A percentile compares a stretch with the other conserved stretches of the same genome.
Conservation (phyloP, 352 stramenopile species). For the Phytophthora cajani region DNA sequence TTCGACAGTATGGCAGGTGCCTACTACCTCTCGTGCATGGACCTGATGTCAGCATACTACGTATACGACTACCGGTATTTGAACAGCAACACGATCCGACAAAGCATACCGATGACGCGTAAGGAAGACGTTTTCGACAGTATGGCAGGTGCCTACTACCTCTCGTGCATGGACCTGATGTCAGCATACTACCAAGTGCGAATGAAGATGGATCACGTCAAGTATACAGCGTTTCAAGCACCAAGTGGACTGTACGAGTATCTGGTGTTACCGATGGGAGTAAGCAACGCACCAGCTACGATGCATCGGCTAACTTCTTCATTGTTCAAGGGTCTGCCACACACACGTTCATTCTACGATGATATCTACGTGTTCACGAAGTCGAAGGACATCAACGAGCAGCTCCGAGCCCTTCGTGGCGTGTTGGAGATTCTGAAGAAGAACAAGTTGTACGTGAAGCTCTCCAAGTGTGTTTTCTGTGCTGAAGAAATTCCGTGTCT, state of each 20-base stretch:
- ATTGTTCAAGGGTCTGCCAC: neutral
- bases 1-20: too few species aligned
- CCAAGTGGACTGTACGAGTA: conserved; percentile 20
- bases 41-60: too few species aligned
- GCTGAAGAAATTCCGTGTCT: too few species aligned
- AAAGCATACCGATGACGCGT: neutral
- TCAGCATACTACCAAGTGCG: conserved; percentile 31
- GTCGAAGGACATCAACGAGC: too few species aligned
- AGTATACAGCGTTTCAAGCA: conserved; percentile 22
- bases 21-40: too few species aligned
- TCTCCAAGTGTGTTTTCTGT: too few species aligned
- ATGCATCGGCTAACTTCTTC: neutral
- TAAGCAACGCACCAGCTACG: neutral
- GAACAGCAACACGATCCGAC: neutral
- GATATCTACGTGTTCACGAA: too few species aligned
- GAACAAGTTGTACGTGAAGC: too few species aligned
- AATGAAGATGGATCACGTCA: conserved; percentile 27
- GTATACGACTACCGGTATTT: too few species aligned
- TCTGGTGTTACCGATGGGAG: neutral
- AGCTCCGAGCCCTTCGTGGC: too few species aligned
- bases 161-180: conserved; percentile 29
- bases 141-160: conserved; percentile 7
- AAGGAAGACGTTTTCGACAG: neutral
- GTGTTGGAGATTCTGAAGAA: too few species aligned
- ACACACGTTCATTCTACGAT: too few species aligned